These are phyloP conservation scores for Euptelea pleiosperma DNA, from an alignment of 164 flowering plant genomes.

Conservation along the genomic window DNA sequence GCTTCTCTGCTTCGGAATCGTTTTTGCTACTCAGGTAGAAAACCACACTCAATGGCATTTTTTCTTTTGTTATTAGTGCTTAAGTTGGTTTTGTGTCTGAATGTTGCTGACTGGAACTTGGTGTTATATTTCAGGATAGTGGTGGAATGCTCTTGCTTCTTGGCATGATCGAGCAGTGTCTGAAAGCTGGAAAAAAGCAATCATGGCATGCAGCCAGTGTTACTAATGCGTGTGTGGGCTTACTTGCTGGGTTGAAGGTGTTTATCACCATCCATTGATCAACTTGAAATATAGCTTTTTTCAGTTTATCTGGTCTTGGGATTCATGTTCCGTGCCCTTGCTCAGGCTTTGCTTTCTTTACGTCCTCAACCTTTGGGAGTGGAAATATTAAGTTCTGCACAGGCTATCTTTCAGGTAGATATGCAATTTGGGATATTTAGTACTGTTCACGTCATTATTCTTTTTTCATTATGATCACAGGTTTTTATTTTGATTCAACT, in stretches of 20 bases:
- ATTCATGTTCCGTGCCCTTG: slow-evolving; percentile 6
- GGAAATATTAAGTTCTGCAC: slow-evolving; percentile 59
- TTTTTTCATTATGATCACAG: no score
- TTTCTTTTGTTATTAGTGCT: background rate
- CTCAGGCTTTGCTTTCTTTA: slow-evolving; percentile 66
- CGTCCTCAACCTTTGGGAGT: slow-evolving; percentile 62
- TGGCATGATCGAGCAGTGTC: slow-evolving; percentile 74
- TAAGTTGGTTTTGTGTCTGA: slow-evolving; percentile 5
- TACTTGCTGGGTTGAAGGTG: slow-evolving; percentile 91
- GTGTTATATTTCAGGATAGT: slow-evolving; percentile 51
- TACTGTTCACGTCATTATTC: background rate
- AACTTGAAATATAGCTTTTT: background rate
- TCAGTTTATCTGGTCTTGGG: background rate
- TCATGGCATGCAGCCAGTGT: slow-evolving; percentile 68
- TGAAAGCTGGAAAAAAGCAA: slow-evolving; percentile 81
- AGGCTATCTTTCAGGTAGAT: slow-evolving; percentile 76
- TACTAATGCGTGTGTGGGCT: slow-evolving; percentile 85
- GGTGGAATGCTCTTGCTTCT: slow-evolving; percentile 74
- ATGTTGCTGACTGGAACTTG: slow-evolving; percentile 2
- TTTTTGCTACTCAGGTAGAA: slow-evolving; percentile 84
- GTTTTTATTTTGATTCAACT: background rate
- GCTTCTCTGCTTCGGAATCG: slow-evolving; percentile 81
- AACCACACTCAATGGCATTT: slow-evolving; percentile 2
- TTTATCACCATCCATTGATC: slow-evolving; percentile 5
- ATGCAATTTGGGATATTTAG: background rate